Evolutionary conservation across 2,329 filamentous ascomycete species (phyloP), one percentile per base, ranked within the genome.

Genomic region (Didymella exigua): DNA sequence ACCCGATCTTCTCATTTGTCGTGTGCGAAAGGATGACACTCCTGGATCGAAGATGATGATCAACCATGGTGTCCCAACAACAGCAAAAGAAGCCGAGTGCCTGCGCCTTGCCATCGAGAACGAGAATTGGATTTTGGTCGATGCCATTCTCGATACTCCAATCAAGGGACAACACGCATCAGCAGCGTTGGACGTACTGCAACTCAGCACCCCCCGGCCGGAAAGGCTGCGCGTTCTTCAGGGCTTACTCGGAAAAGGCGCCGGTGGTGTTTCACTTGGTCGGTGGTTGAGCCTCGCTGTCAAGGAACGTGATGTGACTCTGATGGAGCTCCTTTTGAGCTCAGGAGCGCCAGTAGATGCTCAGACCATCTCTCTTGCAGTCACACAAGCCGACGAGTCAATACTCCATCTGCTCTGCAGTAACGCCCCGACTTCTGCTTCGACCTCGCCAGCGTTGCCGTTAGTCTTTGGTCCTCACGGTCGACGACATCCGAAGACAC

Each of bases 21-120:
- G 70, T n/a, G 58, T 60, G 2, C 66, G 68, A 37, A 65, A 62
- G 6, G 67, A 73, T 27, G 65, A 71, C 21, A 65, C 65, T 11
- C 38, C 49, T 14, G 67, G 72, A 19, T 69, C 70, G n/a, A 61
- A 59, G 26, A 61, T 73, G 65, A 63, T 75, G 59, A 52, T 74
- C 30, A 62, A 57, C 11, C 62, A 71, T 45, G 69, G 67, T 4
- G 49, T 57, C 13, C 65, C 70, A 1, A 69, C 69, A 11, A 49
- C 57, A 8, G 48, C 62, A 7, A 69, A 73, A 18, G 65, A 68
- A 30, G 69, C 69, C 2, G 69, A 74, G 46, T 72, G 68, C 46
- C 55, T 75, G 3, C 60, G 55, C 37, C 58, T 62, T 36, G 68
- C 70, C 4, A 49, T 73, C 14, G 51, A 51, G 2, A 67, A 70